Percentiles rank a stretch among this genome's conserved stretches.
These are phyloP conservation scores for Aspergillus costaricaensis DNA, from an alignment of 2,329 filamentous ascomycete species.

Conservation along the genomic window DNA sequence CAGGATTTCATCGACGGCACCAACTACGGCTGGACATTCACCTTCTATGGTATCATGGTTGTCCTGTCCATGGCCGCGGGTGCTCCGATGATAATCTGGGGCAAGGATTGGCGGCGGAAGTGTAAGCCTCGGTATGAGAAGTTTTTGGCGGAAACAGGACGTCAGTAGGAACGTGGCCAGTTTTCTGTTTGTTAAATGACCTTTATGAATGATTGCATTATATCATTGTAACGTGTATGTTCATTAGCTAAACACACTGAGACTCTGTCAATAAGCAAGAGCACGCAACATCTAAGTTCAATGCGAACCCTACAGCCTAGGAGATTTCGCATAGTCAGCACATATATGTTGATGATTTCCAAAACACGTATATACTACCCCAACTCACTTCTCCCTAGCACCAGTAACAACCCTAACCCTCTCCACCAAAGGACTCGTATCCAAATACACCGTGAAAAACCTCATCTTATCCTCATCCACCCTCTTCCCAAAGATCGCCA, in stretches of 20 bases:
- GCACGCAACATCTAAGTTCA: no score
- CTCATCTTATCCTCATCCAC: not conserved
- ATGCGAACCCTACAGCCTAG: no score
- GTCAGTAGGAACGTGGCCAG: not conserved
- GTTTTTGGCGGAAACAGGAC: constrained; percentile 27
- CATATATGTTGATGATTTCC: no score
- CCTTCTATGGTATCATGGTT: constrained; percentile 39
- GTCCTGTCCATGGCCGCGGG: constrained; percentile 27
- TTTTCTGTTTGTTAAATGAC: not conserved
- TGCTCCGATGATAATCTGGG: constrained; percentile 34
- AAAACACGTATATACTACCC: no score
- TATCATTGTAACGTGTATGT: not conserved
- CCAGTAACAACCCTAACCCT: not conserved
- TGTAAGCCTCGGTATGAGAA: constrained; percentile 29
- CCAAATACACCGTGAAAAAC: not conserved
- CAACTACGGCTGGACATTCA: constrained; percentile 36
- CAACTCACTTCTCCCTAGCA: not conserved
- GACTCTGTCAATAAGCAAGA: no score
- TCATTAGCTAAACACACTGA: not conserved
- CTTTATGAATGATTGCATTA: not conserved
- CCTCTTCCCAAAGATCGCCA: not conserved
- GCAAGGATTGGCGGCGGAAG: constrained; percentile 36
- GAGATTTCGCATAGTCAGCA: no score
- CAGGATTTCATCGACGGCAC: constrained; percentile 44
- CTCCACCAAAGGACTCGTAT: not conserved